Percentiles rank a stretch among this genome's conserved stretches.
phyloP scores from a whole-genome alignment of 768 basidiomycete genomes.

The Hygrocybe punicea region DNA sequence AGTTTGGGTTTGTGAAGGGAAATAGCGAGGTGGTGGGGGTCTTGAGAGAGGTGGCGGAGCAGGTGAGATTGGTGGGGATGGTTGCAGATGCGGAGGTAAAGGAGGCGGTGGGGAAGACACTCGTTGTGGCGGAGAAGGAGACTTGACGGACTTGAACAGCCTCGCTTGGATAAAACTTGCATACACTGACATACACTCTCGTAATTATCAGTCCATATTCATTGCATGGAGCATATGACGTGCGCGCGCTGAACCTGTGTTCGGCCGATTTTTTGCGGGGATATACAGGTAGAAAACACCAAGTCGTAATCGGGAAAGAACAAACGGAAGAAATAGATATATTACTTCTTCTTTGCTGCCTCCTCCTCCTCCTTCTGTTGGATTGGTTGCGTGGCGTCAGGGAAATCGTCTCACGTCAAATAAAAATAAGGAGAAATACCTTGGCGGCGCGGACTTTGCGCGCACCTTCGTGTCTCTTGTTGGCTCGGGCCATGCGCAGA shows the following conservation, averaged over 20 bases:
- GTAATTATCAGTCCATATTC: not conserved
- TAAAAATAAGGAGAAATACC: slow-evolving; percentile 40
- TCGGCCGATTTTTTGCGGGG: no score
- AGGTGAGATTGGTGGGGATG: slow-evolving; percentile 74
- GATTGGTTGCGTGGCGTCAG: slow-evolving; percentile 14
- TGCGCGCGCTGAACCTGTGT: not conserved
- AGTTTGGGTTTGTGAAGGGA: slow-evolving; percentile 83
- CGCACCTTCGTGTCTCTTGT: slow-evolving; percentile 78
- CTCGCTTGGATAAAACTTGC: no score
- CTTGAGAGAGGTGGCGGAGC: slow-evolving; percentile 79
- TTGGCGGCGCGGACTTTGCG: slow-evolving; percentile 85
- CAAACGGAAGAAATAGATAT: slow-evolving; percentile 14
- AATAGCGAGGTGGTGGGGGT: slow-evolving; percentile 83
- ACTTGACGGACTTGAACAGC: not conserved
- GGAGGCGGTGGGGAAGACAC: slow-evolving; percentile 55
- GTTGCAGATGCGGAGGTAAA: slow-evolving; percentile 76
- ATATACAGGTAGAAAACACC: no score
- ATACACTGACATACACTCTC: no score
- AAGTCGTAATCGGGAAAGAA: not conserved
- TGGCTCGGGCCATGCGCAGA: slow-evolving; percentile 80
- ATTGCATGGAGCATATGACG: not conserved
- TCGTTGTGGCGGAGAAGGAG: slow-evolving; percentile 19
- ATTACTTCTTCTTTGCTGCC: slow-evolving; percentile 86
- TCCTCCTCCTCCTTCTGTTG: slow-evolving; percentile 86
- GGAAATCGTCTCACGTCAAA: not conserved